Percentiles rank a stretch among this genome's conserved stretches.
These are phyloP conservation scores for Pneumocystis sp. DNA, from an alignment of 1,139 yeast genomes.

Conservation along the genomic window DNA sequence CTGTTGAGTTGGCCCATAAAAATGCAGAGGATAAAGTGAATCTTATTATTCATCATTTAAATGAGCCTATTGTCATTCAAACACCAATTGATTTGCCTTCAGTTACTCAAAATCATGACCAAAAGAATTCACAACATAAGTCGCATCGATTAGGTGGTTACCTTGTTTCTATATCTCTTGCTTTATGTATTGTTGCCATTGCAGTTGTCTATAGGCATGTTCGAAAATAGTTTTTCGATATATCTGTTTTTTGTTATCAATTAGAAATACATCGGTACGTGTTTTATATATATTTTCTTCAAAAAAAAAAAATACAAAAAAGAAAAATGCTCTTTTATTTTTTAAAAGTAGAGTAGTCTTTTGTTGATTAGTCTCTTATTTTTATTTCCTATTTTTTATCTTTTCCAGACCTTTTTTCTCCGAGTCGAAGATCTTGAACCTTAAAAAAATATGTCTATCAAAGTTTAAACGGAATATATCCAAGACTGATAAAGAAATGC, in stretches of 20 bases:
- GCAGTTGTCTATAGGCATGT: neutral
- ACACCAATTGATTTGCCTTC: constrained; percentile 12
- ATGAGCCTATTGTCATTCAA: constrained; percentile 18
- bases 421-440: neutral
- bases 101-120: constrained; percentile 4
- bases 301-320: neutral
- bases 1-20: constrained; percentile 41
- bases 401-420: neutral
- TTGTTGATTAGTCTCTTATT: neutral
- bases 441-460: neutral
- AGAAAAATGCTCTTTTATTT: neutral
- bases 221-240: neutral
- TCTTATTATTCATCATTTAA: constrained; percentile 55
- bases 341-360: neutral
- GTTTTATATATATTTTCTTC: neutral
- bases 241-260: neutral
- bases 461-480: neutral
- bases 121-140: neutral
- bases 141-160: neutral
- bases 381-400: neutral
- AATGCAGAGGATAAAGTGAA: constrained; percentile 51
- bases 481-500: neutral
- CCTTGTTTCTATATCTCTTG: neutral
- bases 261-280: neutral
- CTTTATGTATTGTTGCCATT: neutral